phyloP scores from a whole-genome alignment of 192 early-diverging fungal genomes.

The Diversispora eburnea region DNA sequence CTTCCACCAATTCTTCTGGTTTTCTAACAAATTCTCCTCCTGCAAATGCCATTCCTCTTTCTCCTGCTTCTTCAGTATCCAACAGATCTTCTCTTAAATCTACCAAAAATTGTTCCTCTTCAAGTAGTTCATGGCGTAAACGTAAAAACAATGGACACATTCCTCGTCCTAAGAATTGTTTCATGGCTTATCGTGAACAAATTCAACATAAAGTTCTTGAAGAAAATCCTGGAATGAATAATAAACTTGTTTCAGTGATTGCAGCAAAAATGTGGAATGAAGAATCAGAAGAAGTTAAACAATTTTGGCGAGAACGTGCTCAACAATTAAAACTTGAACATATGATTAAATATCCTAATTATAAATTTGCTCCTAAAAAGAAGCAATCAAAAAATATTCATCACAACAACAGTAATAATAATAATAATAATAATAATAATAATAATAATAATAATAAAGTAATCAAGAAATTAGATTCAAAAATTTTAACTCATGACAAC shows the following conservation, averaged over 20 bases:
- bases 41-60: background rate
- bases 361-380: conserved; percentile 41
- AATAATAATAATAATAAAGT: background rate
- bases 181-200: conserved; percentile 45
- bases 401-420: background rate
- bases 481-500: conserved; percentile 2
- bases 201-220: conserved; percentile 42
- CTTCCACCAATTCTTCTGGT: no score
- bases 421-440: background rate
- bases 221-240: conserved; percentile 29
- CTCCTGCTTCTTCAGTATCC: background rate
- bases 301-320: conserved; percentile 28
- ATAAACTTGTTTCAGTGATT: conserved; percentile 31
- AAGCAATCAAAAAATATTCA: conserved; percentile 7
- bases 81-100: background rate
- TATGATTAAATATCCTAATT: conserved; percentile 31
- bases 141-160: conserved; percentile 27
- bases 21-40: background rate
- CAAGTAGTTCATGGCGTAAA: conserved; percentile 16
- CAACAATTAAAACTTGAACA: conserved; percentile 30
- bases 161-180: conserved; percentile 40
- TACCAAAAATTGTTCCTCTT: background rate
- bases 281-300: conserved; percentile 22
- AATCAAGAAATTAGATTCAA: background rate
- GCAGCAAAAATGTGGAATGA: conserved; percentile 33